Evolutionary conservation across 116 monocot genomes (phyloP), one percentile per base, ranked within the genome.

Genomic region (Iris pallida): DNA sequence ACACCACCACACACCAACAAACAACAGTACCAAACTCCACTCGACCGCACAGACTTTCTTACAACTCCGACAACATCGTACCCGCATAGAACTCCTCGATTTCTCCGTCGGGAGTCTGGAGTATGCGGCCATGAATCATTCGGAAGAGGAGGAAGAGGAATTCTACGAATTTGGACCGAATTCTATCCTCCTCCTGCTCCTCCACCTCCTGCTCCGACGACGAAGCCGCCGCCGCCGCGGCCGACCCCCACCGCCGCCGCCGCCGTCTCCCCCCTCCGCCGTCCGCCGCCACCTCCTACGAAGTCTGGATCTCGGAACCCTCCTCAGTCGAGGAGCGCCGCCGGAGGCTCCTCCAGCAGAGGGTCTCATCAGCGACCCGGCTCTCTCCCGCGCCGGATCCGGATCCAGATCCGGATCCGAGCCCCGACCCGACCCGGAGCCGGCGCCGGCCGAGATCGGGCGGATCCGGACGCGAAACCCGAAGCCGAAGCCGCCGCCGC

Each of bases 91-190:
- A 30, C 30, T 30, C 30, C 30, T 30, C 30, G 30, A 30, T 30
- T 30, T 30, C 30, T 30, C 30, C 52, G 7, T 63, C 75, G 53
- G 42, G 64, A 16, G 60, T 30, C 30, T 9, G 30, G 30, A 30
- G 2, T 30, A 30, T 30, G 30, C 30, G 30, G 3, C 30, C 30
- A 30, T 30, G 30, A 30, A 1, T 30, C 0, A 30, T 30, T 30
- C 30, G 10, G 47, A 75, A 41, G 77, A 70, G 41, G 85, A 87
- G 58, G 82, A 85, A 19, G 91, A 87, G 45, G 73, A 80, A 69
- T 91, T 91, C 77, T 91, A 85, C 72, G 91, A 91, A 67, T 86
- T 57, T 85, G 46, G 91, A 91, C 68, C 79, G 91, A 75, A 81
- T 86, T 54, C 78, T 88, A 0, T 83, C 88, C 13, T 85, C 92